Percentiles rank a stretch among this genome's conserved stretches.
These are phyloP conservation scores for Amylostereum areolatum DNA, from an alignment of 1,284 basidiomycete species.

Conservation along the genomic window DNA sequence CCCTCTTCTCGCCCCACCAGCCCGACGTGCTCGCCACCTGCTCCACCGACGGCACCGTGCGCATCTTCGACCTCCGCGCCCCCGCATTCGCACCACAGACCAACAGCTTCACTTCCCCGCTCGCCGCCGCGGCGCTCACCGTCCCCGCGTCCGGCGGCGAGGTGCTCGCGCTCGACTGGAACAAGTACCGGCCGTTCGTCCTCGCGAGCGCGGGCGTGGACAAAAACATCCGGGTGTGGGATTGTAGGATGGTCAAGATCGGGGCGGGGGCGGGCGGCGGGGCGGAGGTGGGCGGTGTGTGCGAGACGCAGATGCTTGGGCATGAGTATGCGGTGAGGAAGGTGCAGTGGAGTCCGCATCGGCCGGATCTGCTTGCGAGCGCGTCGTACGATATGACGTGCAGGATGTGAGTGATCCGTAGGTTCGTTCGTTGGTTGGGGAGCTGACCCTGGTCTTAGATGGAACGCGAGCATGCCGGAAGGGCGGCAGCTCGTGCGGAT, in stretches of 20 bases:
- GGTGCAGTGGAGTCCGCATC: constrained; percentile 74
- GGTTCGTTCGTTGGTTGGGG: background rate
- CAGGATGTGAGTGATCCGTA: constrained; percentile 59
- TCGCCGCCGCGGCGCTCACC: constrained; percentile 61
- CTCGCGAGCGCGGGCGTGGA: constrained; percentile 83
- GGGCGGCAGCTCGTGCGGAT: constrained; percentile 60
- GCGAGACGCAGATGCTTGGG: constrained; percentile 64
- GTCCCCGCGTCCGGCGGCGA: constrained; percentile 68
- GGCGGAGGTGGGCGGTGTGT: constrained; percentile 58
- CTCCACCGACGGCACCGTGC: constrained; percentile 79
- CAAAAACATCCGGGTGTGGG: constrained; percentile 77
- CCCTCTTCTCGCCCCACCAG: constrained; percentile 87
- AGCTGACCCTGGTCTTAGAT: constrained; percentile 34
- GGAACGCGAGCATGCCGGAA: constrained; percentile 51
- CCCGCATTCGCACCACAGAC: constrained; percentile 33
- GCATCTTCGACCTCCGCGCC: constrained; percentile 74
- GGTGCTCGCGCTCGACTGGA: constrained; percentile 83
- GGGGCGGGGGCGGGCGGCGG: constrained; percentile 22
- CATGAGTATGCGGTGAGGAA: constrained; percentile 81
- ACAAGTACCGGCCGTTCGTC: constrained; percentile 80
- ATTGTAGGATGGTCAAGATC: constrained; percentile 72
- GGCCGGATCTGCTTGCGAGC: constrained; percentile 73
- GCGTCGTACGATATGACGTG: constrained; percentile 97
- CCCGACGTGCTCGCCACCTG: constrained; percentile 78
- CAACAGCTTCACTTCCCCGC: constrained; percentile 54